Percentiles rank a stretch among this genome's conserved stretches.
phyloP scores from a whole-genome alignment of 257 asterid species.

The Cynanchum wilfordii region DNA sequence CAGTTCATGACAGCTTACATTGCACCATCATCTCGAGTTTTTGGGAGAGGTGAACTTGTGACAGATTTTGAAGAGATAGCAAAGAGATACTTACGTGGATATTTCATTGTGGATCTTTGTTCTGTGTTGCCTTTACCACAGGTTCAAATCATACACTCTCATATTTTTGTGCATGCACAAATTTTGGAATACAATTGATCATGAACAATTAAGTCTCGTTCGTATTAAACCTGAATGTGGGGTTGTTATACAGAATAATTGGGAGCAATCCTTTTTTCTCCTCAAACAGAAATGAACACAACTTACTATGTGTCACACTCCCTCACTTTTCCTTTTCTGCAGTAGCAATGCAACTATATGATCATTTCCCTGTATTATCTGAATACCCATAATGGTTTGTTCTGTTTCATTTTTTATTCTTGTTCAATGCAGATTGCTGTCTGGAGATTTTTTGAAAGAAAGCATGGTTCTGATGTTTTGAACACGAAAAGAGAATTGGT shows the following conservation, averaged over 20 bases:
- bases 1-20: conserved; percentile 94
- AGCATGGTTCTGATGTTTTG: conserved; percentile 70
- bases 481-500: conserved; percentile 67
- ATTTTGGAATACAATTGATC: background rate
- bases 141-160: conserved; percentile 36
- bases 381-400: background rate
- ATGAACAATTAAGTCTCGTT: background rate
- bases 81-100: conserved; percentile 61
- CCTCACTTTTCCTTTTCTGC: background rate
- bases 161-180: background rate
- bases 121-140: conserved; percentile 95
- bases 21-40: conserved; percentile 98
- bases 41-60: conserved; percentile 98
- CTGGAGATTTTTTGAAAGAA: conserved; percentile 68
- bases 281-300: background rate
- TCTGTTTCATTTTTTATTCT: conserved; percentile 8
- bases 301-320: background rate
- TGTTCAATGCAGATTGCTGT: conserved; percentile 56
- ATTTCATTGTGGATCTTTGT: conserved; percentile 73
- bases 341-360: background rate
- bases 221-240: background rate
- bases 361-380: background rate
- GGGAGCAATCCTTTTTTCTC: background rate
- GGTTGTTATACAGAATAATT: background rate
- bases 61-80: conserved; percentile 89